Evolutionary conservation across 1,284 basidiomycete genomes (phyloP), one percentile per base, ranked within the genome.

Genomic region (Moniliella sp.): DNA sequence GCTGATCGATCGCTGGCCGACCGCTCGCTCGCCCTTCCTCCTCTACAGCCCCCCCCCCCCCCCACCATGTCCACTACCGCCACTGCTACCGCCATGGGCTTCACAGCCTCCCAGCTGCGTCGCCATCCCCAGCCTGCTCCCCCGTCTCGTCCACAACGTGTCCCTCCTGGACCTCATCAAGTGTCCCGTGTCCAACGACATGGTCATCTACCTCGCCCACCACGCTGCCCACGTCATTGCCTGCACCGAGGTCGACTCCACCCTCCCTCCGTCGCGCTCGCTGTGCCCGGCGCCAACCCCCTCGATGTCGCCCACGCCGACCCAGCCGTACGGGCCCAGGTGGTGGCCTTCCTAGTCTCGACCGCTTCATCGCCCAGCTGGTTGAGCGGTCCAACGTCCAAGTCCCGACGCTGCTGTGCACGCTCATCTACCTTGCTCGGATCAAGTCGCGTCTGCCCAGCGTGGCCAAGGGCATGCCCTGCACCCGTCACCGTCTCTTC

Each of bases 401-500:
- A 62, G 80, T 81, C 2, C 71, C 82, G 10, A 94, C 84, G 25
- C 70, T 97, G 35, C 72, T 94, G 38, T 75, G 80, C 30, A 93
- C 86, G 14, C 69, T 94, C 55, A 70, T 94, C 50, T 94, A 88
- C 66, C 74, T 94, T 37, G 79, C 93, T 47, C 73, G 88, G 28
- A 69, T 97, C 34, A 71, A 76, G 33, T 62, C 69, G 30, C 78
- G 77, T 54, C 67, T 94, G 28, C 81, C 84, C 7, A 69, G 73
- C 35, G 71, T 82, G 62, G 62, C 81, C 30, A 83, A 80, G 69
- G 86, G 79, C 31, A 76, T 86, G 69, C 73, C 78, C 15, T 88
- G 80, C 63, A 86, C 86, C 3, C 73, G 81, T 32, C 86, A 93
- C 62, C 77, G 88, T 30, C 77, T 94, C n/a, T 93, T 97, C 65